phyloP scores from a whole-genome alignment of 768 basidiomycete species.

The Collybiopsis confluens region DNA sequence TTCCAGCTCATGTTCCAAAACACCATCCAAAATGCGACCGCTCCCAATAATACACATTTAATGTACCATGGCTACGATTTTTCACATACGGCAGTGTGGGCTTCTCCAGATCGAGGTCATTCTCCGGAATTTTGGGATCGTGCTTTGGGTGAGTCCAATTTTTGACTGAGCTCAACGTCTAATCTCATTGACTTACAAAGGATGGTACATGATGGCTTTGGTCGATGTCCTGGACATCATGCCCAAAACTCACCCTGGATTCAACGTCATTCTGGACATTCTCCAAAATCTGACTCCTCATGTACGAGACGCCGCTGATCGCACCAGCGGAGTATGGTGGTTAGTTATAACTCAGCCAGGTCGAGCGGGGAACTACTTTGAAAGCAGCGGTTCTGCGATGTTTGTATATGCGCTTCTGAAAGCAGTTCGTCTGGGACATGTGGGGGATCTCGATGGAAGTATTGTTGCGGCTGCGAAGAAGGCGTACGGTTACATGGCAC shows the following conservation, averaged over 20 bases:
- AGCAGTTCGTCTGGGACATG: conserved; percentile 37
- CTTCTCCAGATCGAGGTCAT: conserved; percentile 40
- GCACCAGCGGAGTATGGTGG: conserved; percentile 42
- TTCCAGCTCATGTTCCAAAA: conserved; percentile 41
- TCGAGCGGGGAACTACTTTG: conserved; percentile 41
- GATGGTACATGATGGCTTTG: conserved; percentile 44
- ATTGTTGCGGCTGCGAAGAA: conserved; percentile 32
- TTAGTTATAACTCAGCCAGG: conserved; percentile 47
- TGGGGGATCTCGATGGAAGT: conserved; percentile 33
- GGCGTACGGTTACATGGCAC: conserved; percentile 37
- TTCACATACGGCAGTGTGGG: conserved; percentile 39
- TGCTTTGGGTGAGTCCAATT: conserved; percentile 29
- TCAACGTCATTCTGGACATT: conserved; percentile 26
- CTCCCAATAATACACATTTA: conserved; percentile 36
- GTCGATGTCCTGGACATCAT: conserved; percentile 40
- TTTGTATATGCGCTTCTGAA: conserved; percentile 43
- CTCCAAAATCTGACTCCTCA: conserved; percentile 30
- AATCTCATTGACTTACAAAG: conserved; percentile 3
- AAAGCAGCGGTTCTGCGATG: conserved; percentile 44
- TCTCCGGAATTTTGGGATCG: conserved; percentile 48
- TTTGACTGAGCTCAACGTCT: not conserved
- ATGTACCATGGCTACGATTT: conserved; percentile 49
- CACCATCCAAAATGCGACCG: conserved; percentile 33
- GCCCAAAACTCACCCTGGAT: conserved; percentile 25
- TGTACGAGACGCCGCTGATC: conserved; percentile 35